phyloP scores from a whole-genome alignment of 2,329 filamentous ascomycete genomes.

The Xylaria digitata region DNA sequence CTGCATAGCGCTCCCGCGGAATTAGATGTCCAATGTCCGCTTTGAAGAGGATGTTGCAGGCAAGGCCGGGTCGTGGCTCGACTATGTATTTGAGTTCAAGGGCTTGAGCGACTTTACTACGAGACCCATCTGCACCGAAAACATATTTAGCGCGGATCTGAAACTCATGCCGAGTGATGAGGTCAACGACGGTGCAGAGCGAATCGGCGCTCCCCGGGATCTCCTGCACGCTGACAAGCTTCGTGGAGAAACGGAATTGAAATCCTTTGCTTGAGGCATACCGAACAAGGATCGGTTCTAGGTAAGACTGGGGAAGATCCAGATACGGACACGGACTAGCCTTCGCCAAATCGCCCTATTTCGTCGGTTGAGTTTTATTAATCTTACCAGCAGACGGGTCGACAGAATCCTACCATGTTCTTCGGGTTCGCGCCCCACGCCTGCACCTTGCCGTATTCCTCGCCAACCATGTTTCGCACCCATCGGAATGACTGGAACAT shows the following conservation, averaged over 20 bases:
- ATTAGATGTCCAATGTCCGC: conserved; percentile 65
- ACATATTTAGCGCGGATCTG: conserved; percentile 61
- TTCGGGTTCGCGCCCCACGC: conserved; percentile 63
- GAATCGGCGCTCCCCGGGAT: conserved; percentile 33
- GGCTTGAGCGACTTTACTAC: conserved; percentile 54
- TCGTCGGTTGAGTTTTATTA: conserved; percentile 6
- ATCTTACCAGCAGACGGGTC: background rate
- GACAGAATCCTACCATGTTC: conserved; percentile 51
- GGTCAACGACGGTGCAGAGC: conserved; percentile 50
- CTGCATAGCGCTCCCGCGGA: conserved; percentile 58
- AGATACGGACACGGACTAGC: conserved; percentile 56
- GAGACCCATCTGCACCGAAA: conserved; percentile 67
- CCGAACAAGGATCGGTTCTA: conserved; percentile 57
- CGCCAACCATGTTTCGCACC: conserved; percentile 63
- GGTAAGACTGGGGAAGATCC: conserved; percentile 58
- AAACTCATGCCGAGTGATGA: conserved; percentile 57
- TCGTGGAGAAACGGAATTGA: conserved; percentile 54
- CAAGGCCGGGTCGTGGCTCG: conserved; percentile 52
- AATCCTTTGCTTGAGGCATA: conserved; percentile 54
- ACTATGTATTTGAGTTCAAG: conserved; percentile 52
- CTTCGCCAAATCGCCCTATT: conserved; percentile 56
- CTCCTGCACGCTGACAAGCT: conserved; percentile 49
- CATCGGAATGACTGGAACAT: conserved; percentile 64
- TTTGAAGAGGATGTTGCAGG: conserved; percentile 55
- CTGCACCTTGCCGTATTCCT: conserved; percentile 62